Evolutionary conservation across 2,329 filamentous ascomycete genomes (phyloP), one percentile per base, ranked within the genome.

Genomic region (Coniochaeta hoffmannii): DNA sequence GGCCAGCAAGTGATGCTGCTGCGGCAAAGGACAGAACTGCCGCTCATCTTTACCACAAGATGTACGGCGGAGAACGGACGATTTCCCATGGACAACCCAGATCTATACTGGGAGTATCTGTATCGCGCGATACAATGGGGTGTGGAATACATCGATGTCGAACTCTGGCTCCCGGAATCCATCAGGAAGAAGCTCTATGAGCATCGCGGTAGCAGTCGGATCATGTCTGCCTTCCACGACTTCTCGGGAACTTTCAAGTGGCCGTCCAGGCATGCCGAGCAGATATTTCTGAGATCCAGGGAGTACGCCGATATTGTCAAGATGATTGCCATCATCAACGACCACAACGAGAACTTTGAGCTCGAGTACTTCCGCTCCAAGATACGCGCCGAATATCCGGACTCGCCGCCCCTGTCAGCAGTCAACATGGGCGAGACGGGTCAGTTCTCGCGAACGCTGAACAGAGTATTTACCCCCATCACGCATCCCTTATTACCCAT

Each of bases 191-290:
- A 76, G 57, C 71, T 95, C 10, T 87, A 83, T 54, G 81, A 87
- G 61, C 78, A 82, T 54, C 86, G 87, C 61, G 89, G 89, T 2
- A 88, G 85, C 70, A 93, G 87, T 64, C 87, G 86, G 61, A 90
- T 96, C 69, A 91, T 95, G 75, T 93, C 89, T n/a, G 90, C 90
- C 12, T 94, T 93, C 65, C 90, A 95, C 68, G 90, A 94, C 72
- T 93, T 93, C 65, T 91, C 89, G 0, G 88, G 89, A 1, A 86
- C 77, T 1, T 93, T 93, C 77, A 89, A 86, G 64, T 95, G 90
- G 90, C 87, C 87, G 1, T 89, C 88, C 0, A 72, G 80, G 7
- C 80, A 88, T 61, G 89, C 89, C 1, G 82, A 88, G 64, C 75
- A 80, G 11, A 79, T 93, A 4, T 95, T 92, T 62, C 75, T 82